These are phyloP conservation scores for Fusarium compactum DNA, from an alignment of 2,329 filamentous ascomycete genomes.

Conservation along the genomic window DNA sequence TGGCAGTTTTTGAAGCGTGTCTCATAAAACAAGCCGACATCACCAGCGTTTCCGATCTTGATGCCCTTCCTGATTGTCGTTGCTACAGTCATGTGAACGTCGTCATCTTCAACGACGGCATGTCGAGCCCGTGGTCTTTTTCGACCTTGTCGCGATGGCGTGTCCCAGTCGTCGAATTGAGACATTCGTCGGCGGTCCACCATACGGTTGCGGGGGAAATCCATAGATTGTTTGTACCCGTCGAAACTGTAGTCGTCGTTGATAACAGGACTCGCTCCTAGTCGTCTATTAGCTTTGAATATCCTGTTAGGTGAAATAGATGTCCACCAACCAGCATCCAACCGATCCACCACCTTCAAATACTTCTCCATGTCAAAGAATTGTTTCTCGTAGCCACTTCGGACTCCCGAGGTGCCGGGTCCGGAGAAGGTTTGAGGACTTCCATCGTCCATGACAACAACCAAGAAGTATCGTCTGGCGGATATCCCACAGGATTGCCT, in stretches of 20 bases:
- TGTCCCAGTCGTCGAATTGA: conserved; percentile 51
- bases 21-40: conserved; percentile 71
- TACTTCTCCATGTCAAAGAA: conserved; percentile 63
- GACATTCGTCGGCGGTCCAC: conserved; percentile 51
- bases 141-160: conserved; percentile 46
- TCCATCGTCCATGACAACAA: conserved; percentile 62
- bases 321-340: conserved; percentile 54
- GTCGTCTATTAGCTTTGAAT: conserved; percentile 20
- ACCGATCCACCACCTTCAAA: conserved; percentile 53
- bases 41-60: conserved; percentile 64
- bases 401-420: conserved; percentile 53
- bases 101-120: conserved; percentile 56
- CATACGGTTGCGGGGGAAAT: conserved; percentile 45
- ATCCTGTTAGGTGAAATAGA: background rate
- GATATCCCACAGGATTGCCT: conserved; percentile 65
- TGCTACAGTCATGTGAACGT: conserved; percentile 54
- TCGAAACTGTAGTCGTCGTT: conserved; percentile 51
- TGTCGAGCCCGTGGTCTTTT: conserved; percentile 54
- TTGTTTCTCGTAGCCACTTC: conserved; percentile 55
- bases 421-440: conserved; percentile 60
- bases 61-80: conserved; percentile 58
- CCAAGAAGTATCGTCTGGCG: conserved; percentile 65
- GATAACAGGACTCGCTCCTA: conserved; percentile 52
- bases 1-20: conserved; percentile 74
- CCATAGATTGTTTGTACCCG: conserved; percentile 44